Evolutionary conservation across 192 early-diverging fungal genomes (phyloP).

Genomic region (Rhizophagus sp.): DNA sequence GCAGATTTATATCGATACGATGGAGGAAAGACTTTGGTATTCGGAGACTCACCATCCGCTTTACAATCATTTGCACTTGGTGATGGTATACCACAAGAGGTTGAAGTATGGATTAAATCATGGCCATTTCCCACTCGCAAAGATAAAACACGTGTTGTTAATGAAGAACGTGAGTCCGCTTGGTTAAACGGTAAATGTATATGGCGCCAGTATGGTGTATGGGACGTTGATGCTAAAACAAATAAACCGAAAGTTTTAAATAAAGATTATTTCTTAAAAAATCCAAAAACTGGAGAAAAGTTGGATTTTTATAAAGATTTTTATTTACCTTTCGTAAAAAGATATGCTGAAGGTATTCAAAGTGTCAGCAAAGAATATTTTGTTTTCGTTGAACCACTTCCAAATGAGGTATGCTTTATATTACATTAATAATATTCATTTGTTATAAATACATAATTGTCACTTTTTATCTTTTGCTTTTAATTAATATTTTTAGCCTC

Average conservation of each 20-base stretch:
- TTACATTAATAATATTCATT: neutral
- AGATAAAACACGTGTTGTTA: slow-evolving; percentile 54
- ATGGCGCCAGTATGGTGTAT: slow-evolving; percentile 80
- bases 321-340: slow-evolving; percentile 72
- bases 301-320: slow-evolving; percentile 70
- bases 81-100: slow-evolving; percentile 65
- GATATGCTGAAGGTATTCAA: slow-evolving; percentile 64
- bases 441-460: neutral
- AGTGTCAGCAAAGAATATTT: slow-evolving; percentile 49
- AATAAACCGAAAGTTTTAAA: slow-evolving; percentile 51
- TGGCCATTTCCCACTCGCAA: slow-evolving; percentile 76
- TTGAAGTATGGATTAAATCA: slow-evolving; percentile 74
- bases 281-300: slow-evolving; percentile 55
- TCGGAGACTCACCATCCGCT: slow-evolving; percentile 70
- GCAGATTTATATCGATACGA: slow-evolving; percentile 59
- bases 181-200: slow-evolving; percentile 71
- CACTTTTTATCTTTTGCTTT: neutral
- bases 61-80: slow-evolving; percentile 79
- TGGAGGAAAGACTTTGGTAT: slow-evolving; percentile 63
- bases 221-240: slow-evolving; percentile 56
- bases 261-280: slow-evolving; percentile 67
- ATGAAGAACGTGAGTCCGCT: slow-evolving; percentile 54
- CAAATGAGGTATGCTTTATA: slow-evolving; percentile 61
- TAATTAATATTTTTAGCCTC: slow-evolving; percentile 31
- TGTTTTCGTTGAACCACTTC: slow-evolving; percentile 79